Base-by-base conservation (phyloP, 768 basidiomycete genomes). In the Rhizopogon sp. region DNA sequence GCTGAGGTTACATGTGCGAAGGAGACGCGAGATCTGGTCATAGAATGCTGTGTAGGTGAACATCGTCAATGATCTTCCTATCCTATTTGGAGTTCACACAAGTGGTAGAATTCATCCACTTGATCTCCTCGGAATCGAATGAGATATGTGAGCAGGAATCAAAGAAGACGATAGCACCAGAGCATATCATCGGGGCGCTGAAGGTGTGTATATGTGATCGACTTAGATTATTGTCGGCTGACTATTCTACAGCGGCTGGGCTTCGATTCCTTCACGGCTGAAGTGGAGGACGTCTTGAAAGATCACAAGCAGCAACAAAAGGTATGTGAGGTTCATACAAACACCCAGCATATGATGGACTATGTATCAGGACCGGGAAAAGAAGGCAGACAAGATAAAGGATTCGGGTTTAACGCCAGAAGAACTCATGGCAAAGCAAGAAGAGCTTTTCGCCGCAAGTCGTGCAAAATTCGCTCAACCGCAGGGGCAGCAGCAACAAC, bases 31-130 rank as follows among this genome's bases (percentile, higher is more conserved):
- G 97, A 98, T 77, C 73, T 98, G 59, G 88, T 99, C 41, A 94
- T 95, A 70, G 94, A 98, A 75, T 98, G 95, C 64, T 98, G 96
- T 83, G 93, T 98, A 83, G 97, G 97, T 97, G 77, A 87, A 87
- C 80, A 76, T 57, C 53, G 56, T 39, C 50, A 54, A 40, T 42
- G 55, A 51, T 33, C 40, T 20, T 25, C 31, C 20, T 43, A 53
- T 54, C 57, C 47, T 52, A 53, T 56, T 47, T 35, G 40, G 40
- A 22, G 42, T 63, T 68, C 59, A 62, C 29, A 14, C 42, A 45
- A 39, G 25, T 56, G 22, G 17, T 45, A 99, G 97, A 99, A 77
- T 99, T 98, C 70, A 95, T 99, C 58, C 93, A 98, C 69, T 74
- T 98, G 71, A 88, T 99, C 68, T 96, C 97, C 16, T 93, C 94